Evolutionary conservation across 192 early-diverging fungal genomes (phyloP).

Genomic region (Podila clonocystis): DNA sequence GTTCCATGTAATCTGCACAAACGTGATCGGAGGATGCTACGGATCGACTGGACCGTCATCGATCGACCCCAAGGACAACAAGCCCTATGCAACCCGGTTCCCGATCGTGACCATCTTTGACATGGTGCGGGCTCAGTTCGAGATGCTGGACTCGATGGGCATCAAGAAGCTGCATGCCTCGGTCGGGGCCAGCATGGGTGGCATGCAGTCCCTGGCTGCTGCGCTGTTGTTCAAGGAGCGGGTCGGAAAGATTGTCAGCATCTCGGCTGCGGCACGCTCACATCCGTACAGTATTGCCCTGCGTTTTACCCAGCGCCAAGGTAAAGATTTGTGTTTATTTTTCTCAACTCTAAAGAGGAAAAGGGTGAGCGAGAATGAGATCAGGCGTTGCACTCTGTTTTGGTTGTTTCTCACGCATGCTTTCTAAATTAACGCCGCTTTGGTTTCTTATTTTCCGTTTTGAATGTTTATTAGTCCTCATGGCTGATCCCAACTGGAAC

Average conservation of each 20-base stretch:
- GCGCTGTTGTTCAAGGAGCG: conserved; percentile 87
- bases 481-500: conserved; percentile 97
- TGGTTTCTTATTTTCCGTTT: conserved; percentile 10
- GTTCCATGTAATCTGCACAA: conserved; percentile 96
- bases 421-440: not conserved
- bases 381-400: not conserved
- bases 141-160: conserved; percentile 80
- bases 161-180: conserved; percentile 86
- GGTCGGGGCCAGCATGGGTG: conserved; percentile 96
- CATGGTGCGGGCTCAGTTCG: conserved; percentile 96
- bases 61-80: conserved; percentile 77
- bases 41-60: conserved; percentile 93
- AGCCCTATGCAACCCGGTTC: conserved; percentile 89
- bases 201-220: conserved; percentile 92
- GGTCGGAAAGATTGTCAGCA: conserved; percentile 81
- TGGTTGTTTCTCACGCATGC: not conserved
- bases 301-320: conserved; percentile 92
- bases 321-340: conserved; percentile 42
- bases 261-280: conserved; percentile 92
- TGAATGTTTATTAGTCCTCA: conserved; percentile 66
- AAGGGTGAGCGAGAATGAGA: too few species aligned
- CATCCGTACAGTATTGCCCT: conserved; percentile 98
- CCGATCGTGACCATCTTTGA: conserved; percentile 94
- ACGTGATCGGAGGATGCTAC: conserved; percentile 96
- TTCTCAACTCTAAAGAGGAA: not conserved